These are phyloP conservation scores for Chrysosporium queenslandicum DNA, from an alignment of 2,329 filamentous ascomycete species.

Conservation along the genomic window DNA sequence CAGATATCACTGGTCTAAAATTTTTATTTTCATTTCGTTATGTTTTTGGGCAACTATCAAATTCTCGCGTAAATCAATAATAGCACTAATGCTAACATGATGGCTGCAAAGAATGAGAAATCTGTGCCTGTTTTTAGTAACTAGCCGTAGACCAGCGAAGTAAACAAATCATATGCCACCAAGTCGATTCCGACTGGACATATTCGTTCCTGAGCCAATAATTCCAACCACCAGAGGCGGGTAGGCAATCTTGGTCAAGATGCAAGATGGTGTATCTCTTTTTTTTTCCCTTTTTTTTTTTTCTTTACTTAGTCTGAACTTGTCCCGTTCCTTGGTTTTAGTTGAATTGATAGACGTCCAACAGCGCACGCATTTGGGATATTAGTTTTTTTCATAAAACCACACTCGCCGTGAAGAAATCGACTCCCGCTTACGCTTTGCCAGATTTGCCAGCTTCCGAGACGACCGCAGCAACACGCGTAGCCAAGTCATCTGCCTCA, in stretches of 20 bases:
- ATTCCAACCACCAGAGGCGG: no score
- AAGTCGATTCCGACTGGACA: neutral
- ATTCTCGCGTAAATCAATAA: neutral
- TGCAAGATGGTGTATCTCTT: no score
- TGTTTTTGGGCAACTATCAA: neutral
- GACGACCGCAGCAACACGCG: constrained; percentile 68
- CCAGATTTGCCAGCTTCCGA: constrained; percentile 43
- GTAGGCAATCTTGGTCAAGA: no score
- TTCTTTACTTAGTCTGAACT: no score
- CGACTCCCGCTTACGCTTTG: neutral
- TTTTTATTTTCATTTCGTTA: neutral
- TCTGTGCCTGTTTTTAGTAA: neutral
- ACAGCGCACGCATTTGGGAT: neutral
- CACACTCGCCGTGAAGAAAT: neutral
- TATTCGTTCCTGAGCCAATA: neutral
- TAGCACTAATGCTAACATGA: neutral
- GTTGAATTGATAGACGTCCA: neutral
- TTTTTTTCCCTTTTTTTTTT: no score
- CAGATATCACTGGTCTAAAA: neutral
- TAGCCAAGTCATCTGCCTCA: constrained; percentile 83
- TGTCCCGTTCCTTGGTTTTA: neutral
- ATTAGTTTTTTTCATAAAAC: neutral
- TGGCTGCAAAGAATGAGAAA: neutral
- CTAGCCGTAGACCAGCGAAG: neutral
- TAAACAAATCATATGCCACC: neutral